phyloP scores from a whole-genome alignment of 495 filamentous ascomycete genomes.

The Penicillium antarcticum region DNA sequence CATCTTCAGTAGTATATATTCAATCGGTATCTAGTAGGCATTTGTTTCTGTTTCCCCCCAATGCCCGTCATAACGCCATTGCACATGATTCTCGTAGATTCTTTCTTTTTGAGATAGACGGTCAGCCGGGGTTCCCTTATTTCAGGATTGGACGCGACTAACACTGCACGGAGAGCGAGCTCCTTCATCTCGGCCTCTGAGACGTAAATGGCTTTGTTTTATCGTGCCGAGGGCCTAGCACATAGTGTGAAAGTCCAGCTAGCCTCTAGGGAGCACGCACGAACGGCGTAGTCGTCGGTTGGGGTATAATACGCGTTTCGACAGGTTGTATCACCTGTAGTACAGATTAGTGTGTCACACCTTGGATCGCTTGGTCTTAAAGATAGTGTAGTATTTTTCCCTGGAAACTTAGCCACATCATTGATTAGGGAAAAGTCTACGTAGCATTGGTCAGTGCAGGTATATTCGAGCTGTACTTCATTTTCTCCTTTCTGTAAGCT shows the following conservation, averaged over 20 bases:
- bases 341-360: background rate
- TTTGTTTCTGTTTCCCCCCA: too few species aligned
- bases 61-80: too few species aligned
- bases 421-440: background rate
- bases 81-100: too few species aligned
- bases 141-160: too few species aligned
- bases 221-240: background rate
- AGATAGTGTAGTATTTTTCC: background rate
- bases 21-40: too few species aligned
- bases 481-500: background rate
- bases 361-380: background rate
- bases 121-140: too few species aligned
- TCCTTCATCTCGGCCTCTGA: too few species aligned
- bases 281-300: background rate
- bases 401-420: background rate
- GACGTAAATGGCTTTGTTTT: background rate
- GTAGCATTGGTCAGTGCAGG: background rate
- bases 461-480: background rate
- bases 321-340: background rate
- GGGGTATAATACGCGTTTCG: background rate
- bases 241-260: background rate
- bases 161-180: too few species aligned
- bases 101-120: too few species aligned
- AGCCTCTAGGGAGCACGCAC: background rate
- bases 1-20: too few species aligned